These are phyloP conservation scores for Jackrogersella multiformis DNA, from an alignment of 495 filamentous ascomycete genomes.

Conservation along the genomic window DNA sequence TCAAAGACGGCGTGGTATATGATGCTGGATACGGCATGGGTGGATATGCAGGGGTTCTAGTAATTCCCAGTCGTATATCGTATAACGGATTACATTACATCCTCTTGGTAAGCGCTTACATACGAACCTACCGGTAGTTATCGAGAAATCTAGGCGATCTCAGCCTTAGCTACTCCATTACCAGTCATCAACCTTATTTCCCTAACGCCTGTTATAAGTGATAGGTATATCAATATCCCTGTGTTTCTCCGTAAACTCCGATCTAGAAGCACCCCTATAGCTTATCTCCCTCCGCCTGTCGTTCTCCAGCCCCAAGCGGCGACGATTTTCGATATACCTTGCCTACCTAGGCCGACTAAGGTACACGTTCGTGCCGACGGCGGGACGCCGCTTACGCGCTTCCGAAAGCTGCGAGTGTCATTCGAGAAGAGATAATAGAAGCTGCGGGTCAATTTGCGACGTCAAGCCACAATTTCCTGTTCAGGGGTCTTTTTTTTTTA, in stretches of 20 bases:
- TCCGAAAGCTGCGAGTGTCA: slow-evolving; percentile 15
- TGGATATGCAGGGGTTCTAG: background rate
- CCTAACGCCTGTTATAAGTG: background rate
- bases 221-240: background rate
- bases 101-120: background rate
- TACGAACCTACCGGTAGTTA: background rate
- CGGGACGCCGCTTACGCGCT: slow-evolving; percentile 14
- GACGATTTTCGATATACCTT: background rate
- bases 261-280: background rate
- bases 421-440: slow-evolving; percentile 15
- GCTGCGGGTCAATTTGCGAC: slow-evolving; percentile 2
- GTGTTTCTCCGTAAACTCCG: slow-evolving; percentile 4
- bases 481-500: background rate
- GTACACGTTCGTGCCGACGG: background rate
- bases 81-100: background rate
- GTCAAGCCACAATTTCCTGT: slow-evolving; percentile 19
- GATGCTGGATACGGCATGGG: background rate
- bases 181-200: slow-evolving; percentile 3
- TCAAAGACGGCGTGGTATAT: background rate
- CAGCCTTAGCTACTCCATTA: background rate
- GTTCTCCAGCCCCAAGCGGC: background rate
- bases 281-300: background rate
- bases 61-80: background rate
- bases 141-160: background rate
- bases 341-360: background rate